Percentiles rank a stretch among this genome's conserved stretches.
These are phyloP conservation scores for Linum lewisii DNA, from an alignment of 345 rosid species.

Conservation along the genomic window DNA sequence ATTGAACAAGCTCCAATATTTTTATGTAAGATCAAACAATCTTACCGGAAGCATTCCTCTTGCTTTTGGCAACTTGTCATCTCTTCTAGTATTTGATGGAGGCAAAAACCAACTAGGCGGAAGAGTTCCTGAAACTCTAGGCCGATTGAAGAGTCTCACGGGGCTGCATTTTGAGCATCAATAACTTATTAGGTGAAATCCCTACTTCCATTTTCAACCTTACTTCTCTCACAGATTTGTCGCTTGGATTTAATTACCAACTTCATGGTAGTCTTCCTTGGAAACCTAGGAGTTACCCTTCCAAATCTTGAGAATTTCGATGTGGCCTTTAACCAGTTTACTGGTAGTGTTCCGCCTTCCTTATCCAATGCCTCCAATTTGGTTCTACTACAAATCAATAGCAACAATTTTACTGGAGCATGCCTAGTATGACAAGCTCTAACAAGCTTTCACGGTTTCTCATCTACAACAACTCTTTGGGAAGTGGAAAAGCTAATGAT, in stretches of 20 bases:
- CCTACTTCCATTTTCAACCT: slow-evolving; percentile 6
- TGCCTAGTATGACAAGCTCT: slow-evolving; percentile 1
- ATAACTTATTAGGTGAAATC: not conserved
- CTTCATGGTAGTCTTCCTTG: slow-evolving; percentile 1
- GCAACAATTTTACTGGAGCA: not conserved
- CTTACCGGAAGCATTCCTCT: too few species aligned
- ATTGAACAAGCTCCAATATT: too few species aligned
- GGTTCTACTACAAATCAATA: not conserved
- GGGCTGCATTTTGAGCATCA: too few species aligned
- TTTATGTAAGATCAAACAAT: too few species aligned
- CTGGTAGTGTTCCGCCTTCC: slow-evolving; percentile 3
- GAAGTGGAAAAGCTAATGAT: slow-evolving; percentile 5
- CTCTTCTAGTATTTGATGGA: too few species aligned
- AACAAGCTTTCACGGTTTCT: not conserved
- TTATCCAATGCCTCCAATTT: slow-evolving; percentile 10
- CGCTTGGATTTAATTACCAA: not conserved
- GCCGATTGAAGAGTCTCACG: too few species aligned
- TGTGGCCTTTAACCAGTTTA: not conserved
- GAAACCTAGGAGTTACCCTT: not conserved
- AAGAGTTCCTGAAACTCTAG: too few species aligned
- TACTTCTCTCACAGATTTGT: slow-evolving; percentile 5
- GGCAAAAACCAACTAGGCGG: too few species aligned
- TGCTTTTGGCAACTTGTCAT: too few species aligned
- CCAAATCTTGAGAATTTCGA: not conserved
- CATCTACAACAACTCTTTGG: not conserved